Conservation (phyloP, 306 rosid genomes). For the Betula pendula region DNA sequence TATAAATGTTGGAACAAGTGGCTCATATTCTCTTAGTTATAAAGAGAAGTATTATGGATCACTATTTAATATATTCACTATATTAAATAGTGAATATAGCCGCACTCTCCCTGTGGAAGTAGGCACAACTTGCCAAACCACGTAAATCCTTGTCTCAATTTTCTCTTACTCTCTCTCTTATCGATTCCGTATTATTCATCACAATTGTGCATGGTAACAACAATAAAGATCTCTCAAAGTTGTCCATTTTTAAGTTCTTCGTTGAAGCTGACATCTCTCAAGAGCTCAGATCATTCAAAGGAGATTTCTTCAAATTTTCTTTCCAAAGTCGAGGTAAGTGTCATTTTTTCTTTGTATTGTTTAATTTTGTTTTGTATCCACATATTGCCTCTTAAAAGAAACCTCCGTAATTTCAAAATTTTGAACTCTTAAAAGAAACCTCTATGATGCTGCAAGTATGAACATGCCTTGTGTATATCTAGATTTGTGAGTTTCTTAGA, state of each 20-base stretch:
- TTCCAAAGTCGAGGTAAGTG: constrained; percentile 65
- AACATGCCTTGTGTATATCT: background rate
- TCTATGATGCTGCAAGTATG: background rate
- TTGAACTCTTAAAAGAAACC: background rate
- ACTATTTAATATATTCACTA: too few species aligned
- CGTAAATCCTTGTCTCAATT: too few species aligned
- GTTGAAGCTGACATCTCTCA: constrained; percentile 59
- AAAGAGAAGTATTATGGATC: too few species aligned
- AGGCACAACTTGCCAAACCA: too few species aligned
- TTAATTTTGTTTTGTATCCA: constrained; percentile 14
- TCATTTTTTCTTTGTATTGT: background rate
- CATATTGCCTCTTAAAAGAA: background rate
- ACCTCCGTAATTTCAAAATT: background rate
- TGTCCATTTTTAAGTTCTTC: constrained; percentile 74
- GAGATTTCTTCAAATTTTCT: constrained; percentile 54
- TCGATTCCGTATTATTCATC: too few species aligned
- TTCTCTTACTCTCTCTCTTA: too few species aligned
- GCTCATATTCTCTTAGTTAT: too few species aligned
- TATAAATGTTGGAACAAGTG: too few species aligned
- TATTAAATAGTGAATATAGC: too few species aligned
- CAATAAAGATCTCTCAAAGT: constrained; percentile 61
- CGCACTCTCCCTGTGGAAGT: too few species aligned
- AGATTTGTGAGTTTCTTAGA: background rate
- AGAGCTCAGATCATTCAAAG: constrained; percentile 52
- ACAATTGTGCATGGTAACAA: too few species aligned